Evolutionary conservation across 768 basidiomycete genomes (phyloP).

Genomic region (Mycena rosella): DNA sequence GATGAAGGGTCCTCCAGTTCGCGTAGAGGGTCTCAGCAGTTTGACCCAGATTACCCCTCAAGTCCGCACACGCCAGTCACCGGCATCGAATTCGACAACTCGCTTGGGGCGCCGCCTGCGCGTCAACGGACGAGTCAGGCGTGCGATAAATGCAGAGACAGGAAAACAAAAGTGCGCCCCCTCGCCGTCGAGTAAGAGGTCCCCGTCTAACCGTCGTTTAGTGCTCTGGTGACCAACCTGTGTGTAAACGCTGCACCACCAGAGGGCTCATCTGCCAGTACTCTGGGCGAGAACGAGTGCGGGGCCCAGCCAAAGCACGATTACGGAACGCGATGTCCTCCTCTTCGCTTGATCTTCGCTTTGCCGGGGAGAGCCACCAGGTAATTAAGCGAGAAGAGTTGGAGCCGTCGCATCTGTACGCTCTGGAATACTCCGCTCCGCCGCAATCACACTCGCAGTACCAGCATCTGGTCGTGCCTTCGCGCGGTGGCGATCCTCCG

Average conservation of each 20-base stretch:
- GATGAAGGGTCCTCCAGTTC: constrained; percentile 7
- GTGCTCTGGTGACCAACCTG: constrained; percentile 71
- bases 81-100: constrained; percentile 11
- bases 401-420: background rate
- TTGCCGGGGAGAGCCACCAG: constrained; percentile 26
- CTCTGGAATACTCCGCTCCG: background rate
- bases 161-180: constrained; percentile 66
- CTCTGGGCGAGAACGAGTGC: constrained; percentile 48
- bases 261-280: constrained; percentile 67
- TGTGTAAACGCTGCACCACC: constrained; percentile 62
- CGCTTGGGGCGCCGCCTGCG: constrained; percentile 38
- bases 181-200: background rate
- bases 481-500: background rate
- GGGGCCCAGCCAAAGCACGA: constrained; percentile 48
- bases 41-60: constrained; percentile 3
- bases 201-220: constrained; percentile 38
- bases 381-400: constrained; percentile 29
- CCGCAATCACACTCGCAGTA: constrained; percentile 3
- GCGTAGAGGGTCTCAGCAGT: constrained; percentile 4
- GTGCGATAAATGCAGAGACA: constrained; percentile 68
- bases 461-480: constrained; percentile 6
- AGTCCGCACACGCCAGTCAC: background rate
- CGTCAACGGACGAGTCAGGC: constrained; percentile 65
- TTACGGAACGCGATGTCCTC: constrained; percentile 46
- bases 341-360: constrained; percentile 41